Evolutionary conservation across 2,329 filamentous ascomycete genomes (phyloP).

Genomic region (Bipolaris bicolor): DNA sequence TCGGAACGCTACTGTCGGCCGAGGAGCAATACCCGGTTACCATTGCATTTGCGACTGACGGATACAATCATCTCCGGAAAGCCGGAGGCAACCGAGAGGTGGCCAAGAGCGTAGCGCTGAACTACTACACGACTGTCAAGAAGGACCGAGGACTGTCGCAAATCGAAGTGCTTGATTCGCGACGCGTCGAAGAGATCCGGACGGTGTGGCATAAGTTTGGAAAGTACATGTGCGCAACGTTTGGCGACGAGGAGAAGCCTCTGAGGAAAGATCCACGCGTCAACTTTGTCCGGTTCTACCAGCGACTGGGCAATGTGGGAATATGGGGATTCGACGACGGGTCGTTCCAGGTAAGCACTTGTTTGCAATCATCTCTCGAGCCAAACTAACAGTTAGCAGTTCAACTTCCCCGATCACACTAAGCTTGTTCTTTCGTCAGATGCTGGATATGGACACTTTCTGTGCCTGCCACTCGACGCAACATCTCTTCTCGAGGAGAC

Average conservation of each 20-base stretch:
- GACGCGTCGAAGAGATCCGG: constrained; percentile 61
- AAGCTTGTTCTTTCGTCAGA: constrained; percentile 79
- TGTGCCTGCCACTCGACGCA: constrained; percentile 75
- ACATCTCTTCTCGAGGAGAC: constrained; percentile 68
- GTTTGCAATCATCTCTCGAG: not conserved
- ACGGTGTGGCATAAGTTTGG: constrained; percentile 73
- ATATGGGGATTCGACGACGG: constrained; percentile 84
- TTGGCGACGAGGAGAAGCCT: constrained; percentile 56
- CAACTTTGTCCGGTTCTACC: constrained; percentile 77
- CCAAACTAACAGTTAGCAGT: constrained; percentile 55
- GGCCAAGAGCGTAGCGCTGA: constrained; percentile 57
- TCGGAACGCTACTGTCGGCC: constrained; percentile 68
- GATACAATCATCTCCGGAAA: constrained; percentile 72
- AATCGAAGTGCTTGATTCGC: constrained; percentile 66
- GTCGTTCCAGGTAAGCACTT: constrained; percentile 70
- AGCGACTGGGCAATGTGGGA: constrained; percentile 79
- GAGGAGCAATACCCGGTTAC: constrained; percentile 64
- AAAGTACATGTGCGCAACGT: constrained; percentile 66
- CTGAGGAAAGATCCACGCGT: constrained; percentile 52
- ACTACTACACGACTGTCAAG: constrained; percentile 73
- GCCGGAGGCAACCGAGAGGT: constrained; percentile 65
- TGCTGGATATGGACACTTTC: constrained; percentile 78
- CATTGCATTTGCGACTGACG: constrained; percentile 73
- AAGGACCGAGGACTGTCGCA: constrained; percentile 67
- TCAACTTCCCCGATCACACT: constrained; percentile 88